Base-by-base conservation (phyloP, 2,329 filamentous ascomycete genomes). In the Pestalotiopsis sp. region DNA sequence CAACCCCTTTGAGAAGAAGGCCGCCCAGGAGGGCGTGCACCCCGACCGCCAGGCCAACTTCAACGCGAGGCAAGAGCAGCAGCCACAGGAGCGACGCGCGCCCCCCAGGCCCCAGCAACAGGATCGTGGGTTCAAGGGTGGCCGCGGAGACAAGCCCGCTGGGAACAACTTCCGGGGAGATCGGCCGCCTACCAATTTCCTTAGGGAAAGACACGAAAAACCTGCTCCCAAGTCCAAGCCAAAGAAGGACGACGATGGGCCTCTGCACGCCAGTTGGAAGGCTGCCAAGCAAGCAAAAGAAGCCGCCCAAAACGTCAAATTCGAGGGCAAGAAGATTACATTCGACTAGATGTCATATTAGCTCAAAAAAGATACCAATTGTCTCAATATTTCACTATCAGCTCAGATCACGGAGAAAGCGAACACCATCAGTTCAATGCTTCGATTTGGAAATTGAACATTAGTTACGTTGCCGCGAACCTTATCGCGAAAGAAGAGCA, bases 211-310 rank as follows among this genome's bases (percentile, higher is more conserved):
- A 66, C 71, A 71, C 61, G 67, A 70, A 57, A 67, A 67, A 61
- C 71, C 74, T 20, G 76, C 73, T 62, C 74, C 75, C 4, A 81
- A 78, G 72, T 77, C 78, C 12, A 73, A 78, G 25, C 78, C 81
- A 68, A 85, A 81, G 73, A 82, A 84, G 68, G 85, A 87, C 61
- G 84, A 87, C 74, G 75, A 76, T 7, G 86, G 87, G 0, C 72
- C 84, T 3, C 77, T 92, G 73, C 90, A 92, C 81, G 87, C 89
- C 1, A 90, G 87, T 74, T 92, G 90, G 90, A 86, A 86, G 72
- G 89, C 89, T 68, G 87, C 84, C 71, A 89, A 89, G 79, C 87
- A 87, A 78, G 86, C 86, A 1, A 90, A 91, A 78, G 87, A 89
- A 73, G 81, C 81, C 70, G 81, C 85, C 71, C 83, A 85, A 74